These are phyloP conservation scores for Jackrogersella multiformis DNA, from an alignment of 495 filamentous ascomycete genomes.

Conservation along the genomic window DNA sequence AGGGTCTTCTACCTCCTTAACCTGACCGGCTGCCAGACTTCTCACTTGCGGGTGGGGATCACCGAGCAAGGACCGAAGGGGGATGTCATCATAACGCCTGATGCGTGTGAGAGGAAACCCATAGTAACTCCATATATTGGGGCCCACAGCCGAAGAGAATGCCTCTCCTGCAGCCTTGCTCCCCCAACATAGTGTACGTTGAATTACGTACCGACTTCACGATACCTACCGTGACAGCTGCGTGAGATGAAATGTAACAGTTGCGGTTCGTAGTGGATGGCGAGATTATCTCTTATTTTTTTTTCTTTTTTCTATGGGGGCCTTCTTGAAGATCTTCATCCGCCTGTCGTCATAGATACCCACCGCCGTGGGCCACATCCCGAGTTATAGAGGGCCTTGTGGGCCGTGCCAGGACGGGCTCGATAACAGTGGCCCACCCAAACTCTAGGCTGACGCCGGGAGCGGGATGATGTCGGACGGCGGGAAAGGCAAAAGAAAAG, in stretches of 20 bases:
- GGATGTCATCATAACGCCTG: slow-evolving; percentile 37
- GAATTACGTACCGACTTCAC: slow-evolving; percentile 27
- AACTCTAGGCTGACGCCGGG: slow-evolving; percentile 12
- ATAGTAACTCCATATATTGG: slow-evolving; percentile 17
- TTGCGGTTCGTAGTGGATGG: slow-evolving; percentile 10
- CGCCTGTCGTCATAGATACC: slow-evolving; percentile 38
- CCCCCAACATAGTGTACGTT: slow-evolving; percentile 1
- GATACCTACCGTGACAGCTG: slow-evolving; percentile 4
- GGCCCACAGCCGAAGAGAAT: background rate
- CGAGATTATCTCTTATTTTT: too few relatives aligned
- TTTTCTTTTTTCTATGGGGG: slow-evolving; percentile 34
- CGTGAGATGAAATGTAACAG: slow-evolving; percentile 21
- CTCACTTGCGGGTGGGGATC: slow-evolving; percentile 28
- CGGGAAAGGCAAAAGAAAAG: background rate
- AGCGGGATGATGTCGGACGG: slow-evolving; percentile 13
- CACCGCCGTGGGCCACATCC: slow-evolving; percentile 19
- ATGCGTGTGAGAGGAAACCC: slow-evolving; percentile 5
- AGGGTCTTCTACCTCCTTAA: slow-evolving; percentile 17
- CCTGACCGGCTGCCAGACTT: slow-evolving; percentile 2
- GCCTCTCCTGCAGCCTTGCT: background rate
- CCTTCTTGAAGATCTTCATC: slow-evolving; percentile 38
- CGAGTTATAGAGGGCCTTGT: slow-evolving; percentile 8
- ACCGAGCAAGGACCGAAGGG: slow-evolving; percentile 42
- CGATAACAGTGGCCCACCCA: slow-evolving; percentile 13
- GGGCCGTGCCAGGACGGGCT: background rate